Conservation (phyloP, 2,329 filamentous ascomycete genomes). For the Immersiporthe knoxdaviesiana region DNA sequence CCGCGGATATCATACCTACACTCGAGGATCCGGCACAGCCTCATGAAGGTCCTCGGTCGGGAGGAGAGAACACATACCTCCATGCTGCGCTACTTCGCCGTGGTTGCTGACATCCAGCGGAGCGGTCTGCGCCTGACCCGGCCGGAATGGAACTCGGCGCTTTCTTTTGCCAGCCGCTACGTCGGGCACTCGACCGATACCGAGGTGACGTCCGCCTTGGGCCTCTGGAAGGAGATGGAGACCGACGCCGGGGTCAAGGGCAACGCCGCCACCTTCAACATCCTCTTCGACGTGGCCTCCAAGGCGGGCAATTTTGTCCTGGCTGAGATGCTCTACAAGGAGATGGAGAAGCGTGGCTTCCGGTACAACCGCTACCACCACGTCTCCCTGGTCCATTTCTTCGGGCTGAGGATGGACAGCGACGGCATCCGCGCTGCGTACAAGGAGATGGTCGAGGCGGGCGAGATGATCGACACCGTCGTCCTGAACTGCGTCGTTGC, state of each 20-base stretch:
- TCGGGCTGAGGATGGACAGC: slow-evolving; percentile 75
- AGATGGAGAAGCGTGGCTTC: slow-evolving; percentile 74
- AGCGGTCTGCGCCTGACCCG: slow-evolving; percentile 69
- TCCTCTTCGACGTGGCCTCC: slow-evolving; percentile 85
- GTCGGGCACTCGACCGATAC: slow-evolving; percentile 59
- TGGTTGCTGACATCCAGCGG: slow-evolving; percentile 81
- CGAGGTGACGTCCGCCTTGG: slow-evolving; percentile 70
- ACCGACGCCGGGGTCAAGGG: slow-evolving; percentile 64
- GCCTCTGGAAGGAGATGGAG: slow-evolving; percentile 91
- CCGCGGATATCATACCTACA: slow-evolving; percentile 56
- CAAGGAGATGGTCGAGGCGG: slow-evolving; percentile 77
- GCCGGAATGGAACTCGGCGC: slow-evolving; percentile 81
- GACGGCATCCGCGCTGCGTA: slow-evolving; percentile 78
- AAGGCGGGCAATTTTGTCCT: slow-evolving; percentile 83
- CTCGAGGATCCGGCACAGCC: slow-evolving; percentile 57
- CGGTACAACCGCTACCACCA: slow-evolving; percentile 78
- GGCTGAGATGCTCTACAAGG: slow-evolving; percentile 81
- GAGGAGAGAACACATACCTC: slow-evolving; percentile 59
- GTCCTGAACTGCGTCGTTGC: slow-evolving; percentile 86
- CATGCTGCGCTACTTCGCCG: slow-evolving; percentile 81
- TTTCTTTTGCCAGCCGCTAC: slow-evolving; percentile 77
- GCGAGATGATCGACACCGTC: slow-evolving; percentile 85
- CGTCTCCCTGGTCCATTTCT: slow-evolving; percentile 80
- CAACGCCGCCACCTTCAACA: slow-evolving; percentile 86
- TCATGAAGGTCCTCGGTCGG: slow-evolving; percentile 71